Base-by-base conservation (phyloP, 768 basidiomycete genomes). In the Candolleomyces aberdarensis region DNA sequence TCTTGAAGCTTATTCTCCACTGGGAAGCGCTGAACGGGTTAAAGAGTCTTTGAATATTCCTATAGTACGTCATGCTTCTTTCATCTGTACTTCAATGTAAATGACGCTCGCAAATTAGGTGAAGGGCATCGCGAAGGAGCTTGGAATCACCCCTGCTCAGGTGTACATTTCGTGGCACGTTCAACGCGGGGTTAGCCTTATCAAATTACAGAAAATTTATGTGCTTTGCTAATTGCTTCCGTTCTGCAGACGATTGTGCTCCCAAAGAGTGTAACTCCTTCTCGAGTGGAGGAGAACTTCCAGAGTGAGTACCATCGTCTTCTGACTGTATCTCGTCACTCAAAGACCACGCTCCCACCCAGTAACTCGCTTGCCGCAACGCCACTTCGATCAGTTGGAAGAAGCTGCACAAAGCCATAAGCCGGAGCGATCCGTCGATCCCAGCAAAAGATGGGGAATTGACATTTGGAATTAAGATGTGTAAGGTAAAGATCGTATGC, bases 141-240 rank as follows among this genome's bases (percentile, higher is more conserved):
- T 90, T 58, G 81, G 82, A 3, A 85, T 91, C 57, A 89, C 88
- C 3, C 89, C 89, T 20, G 89, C 89, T 3, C 88, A 90, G 67
- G 87, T 86, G 29, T 76, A 89, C 55, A 84, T 91, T 66, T 86
- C 85, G 1, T 92, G 91, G 90, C 85, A 86, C 66, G 80, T 90
- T 53, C 89, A 89, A 71, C 84, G 88, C 20, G 89, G 91, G 10
- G 87, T 89, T 68, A 48, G 85, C 77, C 17, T 22, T 57, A 19
- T 50, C 36, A 36, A 13, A 48, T n/a, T n/a, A 32, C 19, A 14
- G 55, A 44, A 29, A 48, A 56, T 17, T 46, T 10, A 17, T 51
- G 0, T 44, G 46, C 39, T 3, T n/a, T 44, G 10, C 15, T 46
- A 31, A 50, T 32, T 19, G 7, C 17, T 49, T 11, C 22, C 31